Evolutionary conservation across 305 asterid species (phyloP).

Genomic region (Caryopteris hybrid): DNA sequence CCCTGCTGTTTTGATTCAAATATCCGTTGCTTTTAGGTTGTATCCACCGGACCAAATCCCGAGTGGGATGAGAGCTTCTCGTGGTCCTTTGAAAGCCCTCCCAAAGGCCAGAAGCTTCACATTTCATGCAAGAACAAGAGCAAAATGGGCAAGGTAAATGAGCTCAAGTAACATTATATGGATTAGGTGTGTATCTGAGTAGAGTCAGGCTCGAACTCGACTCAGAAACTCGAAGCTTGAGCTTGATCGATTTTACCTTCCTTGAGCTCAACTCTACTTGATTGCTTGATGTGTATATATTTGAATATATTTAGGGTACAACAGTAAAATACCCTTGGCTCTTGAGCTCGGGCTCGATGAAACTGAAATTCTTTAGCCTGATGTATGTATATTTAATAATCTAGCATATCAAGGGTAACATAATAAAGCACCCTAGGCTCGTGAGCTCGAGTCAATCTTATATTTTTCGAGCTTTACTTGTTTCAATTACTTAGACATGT

Average conservation of each 20-base stretch:
- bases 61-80: slow-evolving; percentile 95
- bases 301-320: too few species aligned
- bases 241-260: not conserved
- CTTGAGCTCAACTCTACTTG: not conserved
- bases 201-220: not conserved
- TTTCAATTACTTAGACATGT: not conserved
- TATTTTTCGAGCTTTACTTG: not conserved
- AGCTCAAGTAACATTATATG: not conserved
- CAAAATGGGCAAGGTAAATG: slow-evolving; percentile 92
- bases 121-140: slow-evolving; percentile 99
- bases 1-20: not conserved
- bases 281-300: not conserved
- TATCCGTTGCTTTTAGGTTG: slow-evolving; percentile 46
- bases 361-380: too few species aligned
- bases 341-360: too few species aligned
- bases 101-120: slow-evolving; percentile 98
- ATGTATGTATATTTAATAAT: too few species aligned
- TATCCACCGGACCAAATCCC: slow-evolving; percentile 92
- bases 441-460: not conserved
- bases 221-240: not conserved
- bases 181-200: not conserved
- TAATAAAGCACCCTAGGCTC: not conserved
- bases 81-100: slow-evolving; percentile 97
- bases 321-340: too few species aligned
- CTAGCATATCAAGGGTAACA: not conserved